Conservation (phyloP, 2,329 filamentous ascomycete species). For the Cladophialophora psammophila region DNA sequence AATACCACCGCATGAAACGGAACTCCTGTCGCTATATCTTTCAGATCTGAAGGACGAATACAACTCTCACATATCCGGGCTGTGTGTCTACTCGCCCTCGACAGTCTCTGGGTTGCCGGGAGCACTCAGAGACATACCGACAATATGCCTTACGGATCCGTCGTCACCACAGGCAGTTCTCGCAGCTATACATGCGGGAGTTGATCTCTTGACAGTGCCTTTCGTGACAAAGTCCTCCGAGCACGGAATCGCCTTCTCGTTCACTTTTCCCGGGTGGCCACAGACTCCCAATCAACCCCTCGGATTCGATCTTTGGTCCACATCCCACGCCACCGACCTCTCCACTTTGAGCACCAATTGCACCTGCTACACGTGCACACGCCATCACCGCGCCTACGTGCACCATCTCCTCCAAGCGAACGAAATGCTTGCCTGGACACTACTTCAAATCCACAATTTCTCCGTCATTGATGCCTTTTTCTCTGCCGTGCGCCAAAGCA, state of each 20-base stretch:
- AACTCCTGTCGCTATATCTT: conserved; percentile 81
- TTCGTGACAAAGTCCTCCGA: conserved; percentile 80
- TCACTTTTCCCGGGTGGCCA: conserved; percentile 68
- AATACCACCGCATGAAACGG: conserved; percentile 76
- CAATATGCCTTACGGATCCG: conserved; percentile 75
- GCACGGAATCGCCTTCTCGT: conserved; percentile 82
- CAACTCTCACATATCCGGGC: conserved; percentile 64
- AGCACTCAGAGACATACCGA: conserved; percentile 69
- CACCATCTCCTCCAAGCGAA: conserved; percentile 87
- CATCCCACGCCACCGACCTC: conserved; percentile 66
- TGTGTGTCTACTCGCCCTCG: conserved; percentile 80
- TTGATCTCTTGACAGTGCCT: conserved; percentile 80
- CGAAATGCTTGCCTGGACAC: conserved; percentile 95
- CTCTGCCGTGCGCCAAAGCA: conserved; percentile 68
- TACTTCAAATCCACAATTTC: conserved; percentile 93
- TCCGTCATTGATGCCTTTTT: conserved; percentile 77
- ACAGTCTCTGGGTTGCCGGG: conserved; percentile 72
- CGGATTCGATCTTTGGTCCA: conserved; percentile 79
- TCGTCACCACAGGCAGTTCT: conserved; percentile 78
- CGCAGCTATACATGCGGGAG: conserved; percentile 74
- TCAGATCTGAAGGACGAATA: conserved; percentile 72
- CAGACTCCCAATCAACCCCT: conserved; percentile 51
- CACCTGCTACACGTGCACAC: conserved; percentile 80
- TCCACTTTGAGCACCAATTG: conserved; percentile 70
- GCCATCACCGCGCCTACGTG: conserved; percentile 85